Base-by-base conservation (phyloP, 257 asterid genomes). In the Catharanthus roseus region DNA sequence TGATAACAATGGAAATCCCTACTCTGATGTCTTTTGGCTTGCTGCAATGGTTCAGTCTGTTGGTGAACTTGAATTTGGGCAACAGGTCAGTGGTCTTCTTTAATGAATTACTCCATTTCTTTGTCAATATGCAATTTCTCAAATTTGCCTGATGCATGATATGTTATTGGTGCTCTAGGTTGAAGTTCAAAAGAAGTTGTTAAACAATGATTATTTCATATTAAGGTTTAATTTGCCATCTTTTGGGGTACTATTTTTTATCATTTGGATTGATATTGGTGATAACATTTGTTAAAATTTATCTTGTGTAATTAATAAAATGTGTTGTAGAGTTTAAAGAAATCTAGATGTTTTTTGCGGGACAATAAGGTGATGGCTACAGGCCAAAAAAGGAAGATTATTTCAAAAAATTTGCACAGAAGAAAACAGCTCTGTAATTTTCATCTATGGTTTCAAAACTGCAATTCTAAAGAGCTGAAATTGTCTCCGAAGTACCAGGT, bases 61-160 rank as follows among this genome's bases (percentile, higher is more conserved):
- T 72, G 99, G 99, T 41, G 99, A 95, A 79, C 95, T 95, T 80
- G 97, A 89, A 85, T 95, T 91, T 75, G 93, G 96, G 69, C 96
- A 82, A 78, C 96, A 91, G 99, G 99, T 95, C 69, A 74, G 61
- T 76, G 57, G 61, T 75, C 53, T 54, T 19, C 29, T 54, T 19
- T 26, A 41, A 47, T 24, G 41, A 50, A 47, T 44, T 54, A 15
- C 55, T 4, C 66, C 45, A 33, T 42, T 33, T 61, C 26, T 33
- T 33, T 33, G 3, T 24, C 33, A 26, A 33, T 33, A 38, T 33
- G 11, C 8, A 8, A 1, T 31, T 16, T 21, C 31, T 4, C 65
- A 29, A 6, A 3, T 61, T 16, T 10, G 0, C 19, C 21, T 33
- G 65, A 31, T 60, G 65, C 42, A 60, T 16, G 16, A 6, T 29